Evolutionary conservation across 139 green algal genomes (phyloP).

Genomic region (Picochlorum costavermella): DNA sequence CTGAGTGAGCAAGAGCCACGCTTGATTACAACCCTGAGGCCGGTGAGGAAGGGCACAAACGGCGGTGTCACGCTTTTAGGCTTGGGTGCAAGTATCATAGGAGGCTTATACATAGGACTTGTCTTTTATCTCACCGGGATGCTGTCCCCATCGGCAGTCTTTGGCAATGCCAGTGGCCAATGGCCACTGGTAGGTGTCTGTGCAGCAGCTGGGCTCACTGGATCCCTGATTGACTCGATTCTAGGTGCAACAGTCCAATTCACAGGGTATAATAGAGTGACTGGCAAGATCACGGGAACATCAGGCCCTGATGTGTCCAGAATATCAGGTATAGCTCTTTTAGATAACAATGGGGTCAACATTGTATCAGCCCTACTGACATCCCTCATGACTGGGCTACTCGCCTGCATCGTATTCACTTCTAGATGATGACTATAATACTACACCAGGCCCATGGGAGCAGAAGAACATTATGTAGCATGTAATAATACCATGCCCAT

Average conservation of each 20-base stretch:
- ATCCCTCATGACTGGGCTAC: conserved; percentile 10
- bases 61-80: conserved; percentile 75
- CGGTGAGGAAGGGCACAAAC: conserved; percentile 70
- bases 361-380: conserved; percentile 33
- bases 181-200: conserved; percentile 34
- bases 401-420: not conserved
- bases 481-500: no score
- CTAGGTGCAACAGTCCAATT: conserved; percentile 91
- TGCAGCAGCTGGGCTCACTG: conserved; percentile 62
- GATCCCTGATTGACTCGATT: conserved; percentile 83
- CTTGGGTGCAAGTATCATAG: conserved; percentile 48
- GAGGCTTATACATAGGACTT: conserved; percentile 69
- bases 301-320: conserved; percentile 23
- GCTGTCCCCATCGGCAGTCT: conserved; percentile 19
- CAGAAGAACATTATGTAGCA: no score
- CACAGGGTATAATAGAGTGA: conserved; percentile 51
- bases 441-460: no score
- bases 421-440: no score
- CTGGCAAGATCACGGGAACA: conserved; percentile 21
- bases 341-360: conserved; percentile 54
- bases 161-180: conserved; percentile 8
- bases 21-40: conserved; percentile 76
- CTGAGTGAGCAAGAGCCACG: conserved; percentile 50
- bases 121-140: conserved; percentile 33
- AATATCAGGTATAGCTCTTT: conserved; percentile 33